phyloP scores from a whole-genome alignment of 306 rosid genomes.

The Dryas alaskensis region DNA sequence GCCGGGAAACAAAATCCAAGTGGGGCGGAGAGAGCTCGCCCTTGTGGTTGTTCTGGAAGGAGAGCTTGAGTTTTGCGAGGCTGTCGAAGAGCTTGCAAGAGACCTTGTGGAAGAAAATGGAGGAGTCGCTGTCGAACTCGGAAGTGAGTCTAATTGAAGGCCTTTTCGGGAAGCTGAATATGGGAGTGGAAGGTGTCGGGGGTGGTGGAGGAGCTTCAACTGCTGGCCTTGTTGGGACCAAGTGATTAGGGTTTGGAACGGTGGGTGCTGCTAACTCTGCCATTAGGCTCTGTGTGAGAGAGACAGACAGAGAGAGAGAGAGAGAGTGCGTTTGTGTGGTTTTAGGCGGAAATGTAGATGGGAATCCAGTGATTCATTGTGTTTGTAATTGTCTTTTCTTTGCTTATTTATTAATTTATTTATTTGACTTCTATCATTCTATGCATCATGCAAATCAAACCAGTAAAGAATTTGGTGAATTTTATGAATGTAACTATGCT shows the following conservation, averaged over 20 bases:
- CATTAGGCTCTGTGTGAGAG: neutral
- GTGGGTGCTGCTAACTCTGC: slow-evolving; percentile 38
- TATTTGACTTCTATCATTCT: no score
- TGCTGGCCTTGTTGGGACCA: slow-evolving; percentile 1
- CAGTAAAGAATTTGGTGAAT: no score
- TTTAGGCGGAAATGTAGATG: neutral
- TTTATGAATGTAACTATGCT: no score
- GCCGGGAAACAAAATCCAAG: slow-evolving; percentile 54
- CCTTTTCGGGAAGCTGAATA: slow-evolving; percentile 46
- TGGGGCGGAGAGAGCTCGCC: slow-evolving; percentile 72
- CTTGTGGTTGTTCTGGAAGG: slow-evolving; percentile 52
- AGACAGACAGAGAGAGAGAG: neutral
- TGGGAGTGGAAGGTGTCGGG: slow-evolving; percentile 21
- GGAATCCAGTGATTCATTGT: neutral
- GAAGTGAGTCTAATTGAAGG: slow-evolving; percentile 64
- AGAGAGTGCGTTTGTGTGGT: neutral
- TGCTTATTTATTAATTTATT: no score
- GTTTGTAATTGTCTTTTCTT: no score
- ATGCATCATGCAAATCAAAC: no score
- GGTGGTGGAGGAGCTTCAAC: slow-evolving; percentile 3
- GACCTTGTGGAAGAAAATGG: slow-evolving; percentile 63
- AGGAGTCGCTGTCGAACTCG: slow-evolving; percentile 85
- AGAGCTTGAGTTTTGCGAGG: slow-evolving; percentile 72
- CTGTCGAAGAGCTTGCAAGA: slow-evolving; percentile 77
- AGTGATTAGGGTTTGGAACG: slow-evolving; percentile 41